These are phyloP conservation scores for Dryas alaskensis DNA, from an alignment of 306 rosid species.

Conservation along the genomic window DNA sequence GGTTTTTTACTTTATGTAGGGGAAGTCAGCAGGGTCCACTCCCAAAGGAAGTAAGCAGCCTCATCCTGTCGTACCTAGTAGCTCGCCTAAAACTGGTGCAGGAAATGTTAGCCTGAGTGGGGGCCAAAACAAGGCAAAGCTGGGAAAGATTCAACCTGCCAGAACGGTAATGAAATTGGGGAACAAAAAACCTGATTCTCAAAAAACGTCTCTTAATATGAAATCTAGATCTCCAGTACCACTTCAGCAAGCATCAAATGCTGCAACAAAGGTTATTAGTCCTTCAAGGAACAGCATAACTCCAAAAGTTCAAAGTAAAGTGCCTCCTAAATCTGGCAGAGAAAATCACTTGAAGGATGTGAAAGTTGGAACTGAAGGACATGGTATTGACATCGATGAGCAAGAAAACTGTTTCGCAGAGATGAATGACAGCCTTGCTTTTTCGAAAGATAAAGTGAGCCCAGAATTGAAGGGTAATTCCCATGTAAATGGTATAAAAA, in stretches of 20 bases:
- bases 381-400: slow-evolving; percentile 19
- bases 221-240: slow-evolving; percentile 32
- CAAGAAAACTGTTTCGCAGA: slow-evolving; percentile 10
- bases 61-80: slow-evolving; percentile 39
- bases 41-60: slow-evolving; percentile 56
- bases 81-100: slow-evolving; percentile 51
- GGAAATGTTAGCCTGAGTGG: slow-evolving; percentile 39
- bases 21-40: slow-evolving; percentile 52
- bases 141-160: slow-evolving; percentile 49
- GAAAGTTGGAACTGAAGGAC: slow-evolving; percentile 24
- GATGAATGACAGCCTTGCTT: not conserved
- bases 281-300: slow-evolving; percentile 31
- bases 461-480: slow-evolving; percentile 17
- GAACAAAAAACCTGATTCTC: slow-evolving; percentile 33
- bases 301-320: slow-evolving; percentile 25
- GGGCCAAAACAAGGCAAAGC: slow-evolving; percentile 47
- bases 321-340: slow-evolving; percentile 21
- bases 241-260: slow-evolving; percentile 36
- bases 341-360: slow-evolving; percentile 24
- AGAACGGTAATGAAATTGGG: slow-evolving; percentile 29
- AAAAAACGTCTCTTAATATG: slow-evolving; percentile 22
- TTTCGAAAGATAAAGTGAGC: slow-evolving; percentile 6
- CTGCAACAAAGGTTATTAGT: slow-evolving; percentile 30
- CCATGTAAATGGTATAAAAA: slow-evolving; percentile 11
- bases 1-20: slow-evolving; percentile 40